Conservation (phyloP, 1,284 basidiomycete species). For the Gastroboletus turbinatus region DNA sequence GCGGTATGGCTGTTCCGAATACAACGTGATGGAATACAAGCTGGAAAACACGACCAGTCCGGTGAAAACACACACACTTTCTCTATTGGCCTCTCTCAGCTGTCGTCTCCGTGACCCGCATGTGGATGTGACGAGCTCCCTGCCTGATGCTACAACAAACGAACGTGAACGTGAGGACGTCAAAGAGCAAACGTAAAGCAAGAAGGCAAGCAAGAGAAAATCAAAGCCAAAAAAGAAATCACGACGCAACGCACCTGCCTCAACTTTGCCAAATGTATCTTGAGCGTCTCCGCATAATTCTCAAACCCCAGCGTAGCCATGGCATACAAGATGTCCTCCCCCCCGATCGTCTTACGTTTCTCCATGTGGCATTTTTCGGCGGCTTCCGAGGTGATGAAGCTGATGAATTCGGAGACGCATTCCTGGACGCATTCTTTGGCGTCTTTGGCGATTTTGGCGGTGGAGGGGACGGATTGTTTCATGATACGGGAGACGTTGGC, state of each 20-base stretch:
- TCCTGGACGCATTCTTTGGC: conserved; percentile 97
- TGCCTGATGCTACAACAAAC: conserved; percentile 28
- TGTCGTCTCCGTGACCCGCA: conserved; percentile 24
- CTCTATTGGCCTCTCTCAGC: conserved; percentile 2
- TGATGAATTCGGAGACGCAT: conserved; percentile 95
- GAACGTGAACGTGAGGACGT: neutral
- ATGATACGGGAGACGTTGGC: conserved; percentile 95
- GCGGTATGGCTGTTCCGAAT: conserved; percentile 14
- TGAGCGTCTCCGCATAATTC: conserved; percentile 88
- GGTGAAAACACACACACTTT: neutral
- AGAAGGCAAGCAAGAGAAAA: neutral
- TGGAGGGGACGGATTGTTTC: conserved; percentile 85
- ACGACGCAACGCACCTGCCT: conserved; percentile 57
- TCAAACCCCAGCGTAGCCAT: conserved; percentile 91
- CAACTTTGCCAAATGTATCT: conserved; percentile 88
- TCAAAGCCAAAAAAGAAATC: neutral
- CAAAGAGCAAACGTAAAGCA: neutral
- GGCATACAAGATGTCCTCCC: conserved; percentile 88
- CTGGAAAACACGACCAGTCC: neutral
- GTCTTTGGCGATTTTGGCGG: conserved; percentile 96
- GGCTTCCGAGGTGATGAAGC: conserved; percentile 90
- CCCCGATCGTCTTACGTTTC: conserved; percentile 87
- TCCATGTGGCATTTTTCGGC: conserved; percentile 86
- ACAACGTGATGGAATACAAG: conserved; percentile 20
- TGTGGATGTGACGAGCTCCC: conserved; percentile 30